phyloP scores from a whole-genome alignment of 441 rosid species.

The Populus hybrid region DNA sequence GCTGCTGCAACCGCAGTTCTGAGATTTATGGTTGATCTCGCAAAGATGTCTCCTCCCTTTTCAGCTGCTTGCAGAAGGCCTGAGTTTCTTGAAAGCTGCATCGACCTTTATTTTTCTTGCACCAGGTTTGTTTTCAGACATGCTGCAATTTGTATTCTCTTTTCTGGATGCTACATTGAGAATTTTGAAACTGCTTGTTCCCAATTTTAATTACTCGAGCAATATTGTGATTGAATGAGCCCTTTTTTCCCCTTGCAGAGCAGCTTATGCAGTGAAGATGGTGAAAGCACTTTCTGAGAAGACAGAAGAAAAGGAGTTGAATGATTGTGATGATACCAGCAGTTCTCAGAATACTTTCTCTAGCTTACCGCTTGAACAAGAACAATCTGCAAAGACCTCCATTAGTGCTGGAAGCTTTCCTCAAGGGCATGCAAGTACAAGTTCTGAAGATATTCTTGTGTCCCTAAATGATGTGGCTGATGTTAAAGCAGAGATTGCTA shows the following conservation, averaged over 20 bases:
- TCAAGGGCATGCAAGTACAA: constrained; percentile 79
- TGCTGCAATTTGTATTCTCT: constrained; percentile 20
- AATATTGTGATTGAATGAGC: background rate
- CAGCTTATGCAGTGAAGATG: constrained; percentile 89
- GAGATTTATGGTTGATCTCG: constrained; percentile 99
- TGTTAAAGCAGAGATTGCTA: constrained; percentile 51
- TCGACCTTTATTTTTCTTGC: constrained; percentile 97
- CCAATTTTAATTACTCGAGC: background rate
- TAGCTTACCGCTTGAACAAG: constrained; percentile 89
- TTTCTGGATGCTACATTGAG: background rate
- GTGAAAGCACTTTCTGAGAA: constrained; percentile 76
- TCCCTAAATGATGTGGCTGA: constrained; percentile 41
- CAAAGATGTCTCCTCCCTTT: constrained; percentile 97
- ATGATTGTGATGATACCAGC: constrained; percentile 67
- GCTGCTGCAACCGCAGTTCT: constrained; percentile 99
- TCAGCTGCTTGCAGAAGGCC: constrained; percentile 92
- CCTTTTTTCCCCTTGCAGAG: constrained; percentile 54
- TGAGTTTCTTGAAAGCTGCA: constrained; percentile 93
- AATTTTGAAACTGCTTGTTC: background rate
- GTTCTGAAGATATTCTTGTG: constrained; percentile 74
- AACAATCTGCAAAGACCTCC: constrained; percentile 81
- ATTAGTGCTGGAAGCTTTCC: constrained; percentile 93
- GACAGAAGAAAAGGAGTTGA: constrained; percentile 80
- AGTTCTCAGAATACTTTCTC: constrained; percentile 89
- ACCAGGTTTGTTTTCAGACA: constrained; percentile 66